Conservation (phyloP, 495 filamentous ascomycete genomes). For the Talaromyces adpressus region DNA sequence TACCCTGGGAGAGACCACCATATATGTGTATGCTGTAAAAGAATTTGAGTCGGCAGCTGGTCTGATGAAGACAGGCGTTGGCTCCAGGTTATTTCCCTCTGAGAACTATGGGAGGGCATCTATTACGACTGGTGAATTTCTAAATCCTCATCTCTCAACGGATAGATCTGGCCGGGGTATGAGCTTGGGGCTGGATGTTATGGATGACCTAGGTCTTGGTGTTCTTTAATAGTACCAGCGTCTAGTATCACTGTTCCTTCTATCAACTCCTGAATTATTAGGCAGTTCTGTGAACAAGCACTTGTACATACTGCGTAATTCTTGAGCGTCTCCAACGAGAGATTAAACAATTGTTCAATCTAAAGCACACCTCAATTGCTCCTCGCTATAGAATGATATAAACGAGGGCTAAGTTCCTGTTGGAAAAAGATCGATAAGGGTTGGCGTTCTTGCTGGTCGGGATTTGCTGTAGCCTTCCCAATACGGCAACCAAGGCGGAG, state of each 20-base stretch:
- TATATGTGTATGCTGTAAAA: conserved; percentile 1
- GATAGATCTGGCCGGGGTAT: neutral
- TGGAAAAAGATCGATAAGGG: no score
- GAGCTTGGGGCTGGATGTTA: conserved; percentile 2
- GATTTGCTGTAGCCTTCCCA: no score
- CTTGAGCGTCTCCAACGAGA: no score
- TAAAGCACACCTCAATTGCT: no score
- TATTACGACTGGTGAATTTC: neutral
- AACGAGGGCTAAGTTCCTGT: no score
- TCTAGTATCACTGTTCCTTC: neutral
- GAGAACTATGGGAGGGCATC: neutral
- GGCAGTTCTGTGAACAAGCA: neutral
- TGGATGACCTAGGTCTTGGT: conserved; percentile 5
- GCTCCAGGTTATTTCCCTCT: neutral
- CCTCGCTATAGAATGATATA: no score
- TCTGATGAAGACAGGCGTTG: neutral
- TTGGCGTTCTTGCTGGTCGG: no score
- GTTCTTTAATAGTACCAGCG: neutral
- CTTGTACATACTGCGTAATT: no score
- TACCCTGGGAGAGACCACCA: neutral
- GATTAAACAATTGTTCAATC: no score
- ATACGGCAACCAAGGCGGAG: no score
- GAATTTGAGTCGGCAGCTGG: neutral
- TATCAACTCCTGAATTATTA: neutral
- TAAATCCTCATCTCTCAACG: neutral